These are phyloP conservation scores for Porcisia deanei DNA, from an alignment of 208 protist species.

Conservation along the genomic window DNA sequence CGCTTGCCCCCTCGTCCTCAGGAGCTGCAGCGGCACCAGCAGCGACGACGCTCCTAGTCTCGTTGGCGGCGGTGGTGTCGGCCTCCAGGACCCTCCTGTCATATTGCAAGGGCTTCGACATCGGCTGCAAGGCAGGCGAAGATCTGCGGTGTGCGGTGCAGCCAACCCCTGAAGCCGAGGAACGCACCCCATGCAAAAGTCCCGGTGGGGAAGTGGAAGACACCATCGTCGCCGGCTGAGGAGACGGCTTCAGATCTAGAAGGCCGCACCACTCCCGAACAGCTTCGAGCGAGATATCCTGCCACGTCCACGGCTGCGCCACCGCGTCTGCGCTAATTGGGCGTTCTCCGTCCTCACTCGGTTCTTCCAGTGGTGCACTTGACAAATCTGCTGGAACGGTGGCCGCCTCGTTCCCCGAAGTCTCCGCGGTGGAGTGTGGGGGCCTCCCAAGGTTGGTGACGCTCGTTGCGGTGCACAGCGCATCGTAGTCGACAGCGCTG, in stretches of 20 bases:
- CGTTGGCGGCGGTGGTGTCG: not conserved
- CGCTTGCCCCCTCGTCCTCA: not conserved
- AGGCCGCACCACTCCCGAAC: slow-evolving; percentile 24
- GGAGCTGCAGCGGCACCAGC: not conserved
- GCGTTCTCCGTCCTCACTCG: not conserved
- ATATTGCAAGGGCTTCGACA: not conserved
- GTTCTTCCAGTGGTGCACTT: not conserved
- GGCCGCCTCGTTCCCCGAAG: not conserved
- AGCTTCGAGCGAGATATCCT: slow-evolving; percentile 16
- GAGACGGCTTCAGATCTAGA: slow-evolving; percentile 9
- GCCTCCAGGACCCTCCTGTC: too few relatives aligned
- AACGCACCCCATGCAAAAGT: not conserved
- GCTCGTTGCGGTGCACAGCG: not conserved
- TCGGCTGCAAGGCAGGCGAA: not conserved
- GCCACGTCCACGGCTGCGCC: slow-evolving; percentile 24
- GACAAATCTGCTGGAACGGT: not conserved
- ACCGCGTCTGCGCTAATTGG: not conserved
- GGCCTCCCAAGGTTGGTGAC: not conserved
- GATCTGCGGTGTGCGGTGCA: not conserved
- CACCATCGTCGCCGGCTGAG: not conserved
- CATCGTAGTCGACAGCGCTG: slow-evolving; percentile 24
- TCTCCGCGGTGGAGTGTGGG: not conserved
- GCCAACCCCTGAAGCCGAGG: not conserved
- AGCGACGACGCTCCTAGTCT: too few relatives aligned
- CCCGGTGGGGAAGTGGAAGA: not conserved